phyloP scores from a whole-genome alignment of 306 rosid genomes.

The Ochetophila trinervis region DNA sequence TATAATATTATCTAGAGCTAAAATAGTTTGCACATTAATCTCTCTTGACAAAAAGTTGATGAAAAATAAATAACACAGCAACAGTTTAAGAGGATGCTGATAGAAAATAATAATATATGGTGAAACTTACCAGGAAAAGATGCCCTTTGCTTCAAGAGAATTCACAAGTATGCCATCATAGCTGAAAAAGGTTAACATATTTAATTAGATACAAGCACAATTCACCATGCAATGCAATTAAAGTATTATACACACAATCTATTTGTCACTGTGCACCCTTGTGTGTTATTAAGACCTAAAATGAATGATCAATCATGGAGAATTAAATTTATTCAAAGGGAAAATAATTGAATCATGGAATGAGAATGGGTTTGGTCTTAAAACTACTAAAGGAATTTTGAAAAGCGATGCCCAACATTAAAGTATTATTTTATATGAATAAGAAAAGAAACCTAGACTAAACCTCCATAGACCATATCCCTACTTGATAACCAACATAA shows the following conservation, averaged over 20 bases:
- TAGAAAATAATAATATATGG: constrained; percentile 6
- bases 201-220: constrained; percentile 29
- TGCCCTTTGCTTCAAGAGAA: constrained; percentile 67
- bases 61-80: constrained; percentile 18
- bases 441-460: too few relatives aligned
- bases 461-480: not conserved
- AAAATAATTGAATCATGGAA: not conserved
- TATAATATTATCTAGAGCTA: constrained; percentile 1
- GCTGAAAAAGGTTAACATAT: constrained; percentile 47
- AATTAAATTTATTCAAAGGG: not conserved
- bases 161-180: constrained; percentile 76
- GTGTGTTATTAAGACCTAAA: not conserved
- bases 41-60: not conserved
- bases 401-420: too few relatives aligned
- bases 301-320: not conserved
- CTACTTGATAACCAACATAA: not conserved
- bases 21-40: constrained; percentile 3
- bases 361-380: not conserved
- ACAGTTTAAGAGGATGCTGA: constrained; percentile 15
- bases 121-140: constrained; percentile 79
- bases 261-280: too few relatives aligned
- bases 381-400: not conserved
- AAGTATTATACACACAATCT: too few relatives aligned
- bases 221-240: not conserved
- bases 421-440: too few relatives aligned